These are phyloP conservation scores for Xylaria sp. DNA, from an alignment of 2,329 filamentous ascomycete genomes.

Conservation along the genomic window DNA sequence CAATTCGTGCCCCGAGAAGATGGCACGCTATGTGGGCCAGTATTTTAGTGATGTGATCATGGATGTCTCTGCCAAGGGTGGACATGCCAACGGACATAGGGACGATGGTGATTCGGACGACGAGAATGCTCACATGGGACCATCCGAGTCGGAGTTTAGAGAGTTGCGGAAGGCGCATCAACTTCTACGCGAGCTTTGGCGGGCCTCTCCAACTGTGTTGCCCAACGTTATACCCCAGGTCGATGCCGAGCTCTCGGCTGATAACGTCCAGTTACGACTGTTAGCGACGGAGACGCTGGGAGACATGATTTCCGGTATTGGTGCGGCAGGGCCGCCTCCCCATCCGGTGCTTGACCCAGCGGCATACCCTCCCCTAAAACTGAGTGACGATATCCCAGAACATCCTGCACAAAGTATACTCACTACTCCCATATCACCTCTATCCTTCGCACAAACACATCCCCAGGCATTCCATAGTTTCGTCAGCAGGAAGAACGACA, in stretches of 20 bases:
- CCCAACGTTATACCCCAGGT: conserved; percentile 93
- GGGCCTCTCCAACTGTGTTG: conserved; percentile 83
- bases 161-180: conserved; percentile 89
- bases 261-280: conserved; percentile 82
- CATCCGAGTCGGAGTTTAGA: conserved; percentile 81
- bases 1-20: conserved; percentile 85
- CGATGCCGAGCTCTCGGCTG: conserved; percentile 87
- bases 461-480: conserved; percentile 80
- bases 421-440: conserved; percentile 81
- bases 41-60: conserved; percentile 98
- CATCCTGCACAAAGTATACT: conserved; percentile 63
- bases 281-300: conserved; percentile 93
- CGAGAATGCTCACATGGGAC: conserved; percentile 61
- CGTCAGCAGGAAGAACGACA: conserved; percentile 83
- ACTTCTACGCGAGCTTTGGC: conserved; percentile 89
- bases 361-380: conserved; percentile 77
- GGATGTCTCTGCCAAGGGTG: conserved; percentile 70
- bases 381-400: conserved; percentile 59
- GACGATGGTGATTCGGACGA: conserved; percentile 66
- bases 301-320: conserved; percentile 92
- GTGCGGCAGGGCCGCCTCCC: conserved; percentile 82
- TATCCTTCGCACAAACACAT: conserved; percentile 86
- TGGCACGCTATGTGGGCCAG: conserved; percentile 91
- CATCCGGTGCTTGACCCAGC: conserved; percentile 74
- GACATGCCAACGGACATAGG: conserved; percentile 59